Evolutionary conservation across 164 flowering plant genomes (phyloP).

Genomic region (Litsea cubeba): DNA sequence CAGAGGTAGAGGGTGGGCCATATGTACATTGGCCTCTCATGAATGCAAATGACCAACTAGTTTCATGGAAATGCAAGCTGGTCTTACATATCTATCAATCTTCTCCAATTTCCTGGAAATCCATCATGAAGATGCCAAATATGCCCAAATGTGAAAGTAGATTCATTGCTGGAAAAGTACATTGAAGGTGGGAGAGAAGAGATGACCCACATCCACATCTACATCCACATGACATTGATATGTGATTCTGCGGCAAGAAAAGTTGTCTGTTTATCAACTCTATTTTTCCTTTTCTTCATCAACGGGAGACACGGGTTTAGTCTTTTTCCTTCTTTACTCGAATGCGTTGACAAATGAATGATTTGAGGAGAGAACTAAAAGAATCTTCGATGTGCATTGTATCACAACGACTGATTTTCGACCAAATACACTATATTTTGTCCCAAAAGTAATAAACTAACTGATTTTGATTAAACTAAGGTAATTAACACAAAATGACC

Average conservation of each 20-base stretch:
- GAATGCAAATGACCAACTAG: too few relatives aligned
- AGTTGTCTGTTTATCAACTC: not conserved
- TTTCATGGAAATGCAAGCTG: too few relatives aligned
- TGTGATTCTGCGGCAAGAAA: not conserved
- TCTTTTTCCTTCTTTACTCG: too few relatives aligned
- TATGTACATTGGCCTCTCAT: too few relatives aligned
- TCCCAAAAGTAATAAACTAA: too few relatives aligned
- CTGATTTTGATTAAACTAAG: too few relatives aligned
- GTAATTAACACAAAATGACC: too few relatives aligned
- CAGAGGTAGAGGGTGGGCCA: too few relatives aligned
- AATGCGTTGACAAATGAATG: not conserved
- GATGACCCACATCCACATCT: not conserved
- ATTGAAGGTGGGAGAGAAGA: not conserved
- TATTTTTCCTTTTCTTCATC: not conserved
- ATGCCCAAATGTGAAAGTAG: not conserved
- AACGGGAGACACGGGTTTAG: not conserved
- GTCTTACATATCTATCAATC: too few relatives aligned
- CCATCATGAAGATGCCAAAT: too few relatives aligned
- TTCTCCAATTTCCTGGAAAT: too few relatives aligned
- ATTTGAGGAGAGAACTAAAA: not conserved
- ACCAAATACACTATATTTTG: too few relatives aligned
- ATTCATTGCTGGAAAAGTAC: not conserved
- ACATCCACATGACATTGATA: not conserved
- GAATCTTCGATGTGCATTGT: not conserved
- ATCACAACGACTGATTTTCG: not conserved